Percentiles rank a stretch among this genome's conserved stretches.
Evolutionary conservation across 1,139 yeast species (phyloP).

Genomic region (Blastobotrys elegans): DNA sequence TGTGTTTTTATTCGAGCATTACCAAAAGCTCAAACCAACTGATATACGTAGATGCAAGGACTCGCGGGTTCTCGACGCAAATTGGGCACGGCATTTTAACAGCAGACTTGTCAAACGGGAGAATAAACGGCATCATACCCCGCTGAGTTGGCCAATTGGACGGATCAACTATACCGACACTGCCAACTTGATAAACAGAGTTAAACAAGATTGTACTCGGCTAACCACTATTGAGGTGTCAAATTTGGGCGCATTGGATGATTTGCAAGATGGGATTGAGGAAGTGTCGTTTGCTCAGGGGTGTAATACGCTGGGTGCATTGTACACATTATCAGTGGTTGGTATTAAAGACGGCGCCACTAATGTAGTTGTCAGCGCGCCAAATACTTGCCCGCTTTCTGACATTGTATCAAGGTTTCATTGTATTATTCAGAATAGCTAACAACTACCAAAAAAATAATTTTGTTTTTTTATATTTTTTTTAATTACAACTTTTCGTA

Average conservation of each 20-base stretch:
- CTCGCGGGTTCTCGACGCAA: neutral
- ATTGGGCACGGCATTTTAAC: neutral
- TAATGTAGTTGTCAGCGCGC: slow-evolving; percentile 4
- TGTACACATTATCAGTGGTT: slow-evolving; percentile 10
- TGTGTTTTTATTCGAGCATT: neutral
- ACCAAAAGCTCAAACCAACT: neutral
- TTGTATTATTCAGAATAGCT: neutral
- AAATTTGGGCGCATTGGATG: slow-evolving; percentile 13
- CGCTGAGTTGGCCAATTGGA: slow-evolving; percentile 1
- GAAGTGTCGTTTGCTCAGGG: slow-evolving; percentile 13
- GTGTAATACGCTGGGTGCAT: slow-evolving; percentile 7
- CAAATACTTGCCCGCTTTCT: neutral
- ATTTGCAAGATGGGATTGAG: slow-evolving; percentile 6
- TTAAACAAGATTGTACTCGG: neutral
- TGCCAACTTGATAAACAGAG: neutral
- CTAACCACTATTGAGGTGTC: slow-evolving; percentile 12
- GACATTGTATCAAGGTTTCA: neutral
- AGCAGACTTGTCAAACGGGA: neutral
- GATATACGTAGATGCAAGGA: slow-evolving; percentile 2
- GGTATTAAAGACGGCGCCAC: slow-evolving; percentile 11
- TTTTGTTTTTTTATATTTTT: too few species aligned
- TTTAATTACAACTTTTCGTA: slow-evolving; percentile 74
- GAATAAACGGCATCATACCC: neutral
- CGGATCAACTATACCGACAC: neutral
- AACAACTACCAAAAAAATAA: slow-evolving; percentile 1